These are phyloP conservation scores for Zasmidium angulare DNA, from an alignment of 2,329 filamentous ascomycete genomes.

Conservation along the genomic window DNA sequence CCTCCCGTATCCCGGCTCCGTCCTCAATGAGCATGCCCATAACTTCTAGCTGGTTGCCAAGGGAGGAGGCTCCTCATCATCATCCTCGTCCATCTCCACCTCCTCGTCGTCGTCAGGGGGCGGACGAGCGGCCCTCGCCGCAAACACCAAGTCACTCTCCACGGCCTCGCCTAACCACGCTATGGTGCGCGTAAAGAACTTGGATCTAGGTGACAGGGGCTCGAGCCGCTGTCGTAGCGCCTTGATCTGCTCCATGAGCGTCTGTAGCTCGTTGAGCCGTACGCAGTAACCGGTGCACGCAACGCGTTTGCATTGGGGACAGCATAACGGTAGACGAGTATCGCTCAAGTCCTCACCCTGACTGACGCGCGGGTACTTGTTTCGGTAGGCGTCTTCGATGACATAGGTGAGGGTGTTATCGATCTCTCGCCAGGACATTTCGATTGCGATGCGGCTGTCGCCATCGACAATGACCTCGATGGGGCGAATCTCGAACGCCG, in stretches of 20 bases:
- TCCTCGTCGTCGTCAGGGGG: no score
- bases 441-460: background rate
- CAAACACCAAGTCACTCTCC: no score
- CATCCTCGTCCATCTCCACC: no score
- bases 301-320: constrained; percentile 1
- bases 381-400: constrained; percentile 7
- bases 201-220: no score
- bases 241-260: background rate
- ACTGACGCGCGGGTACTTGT: background rate
- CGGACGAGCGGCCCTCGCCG: no score
- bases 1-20: no score
- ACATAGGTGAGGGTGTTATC: constrained; percentile 20
- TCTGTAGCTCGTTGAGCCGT: constrained; percentile 1
- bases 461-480: background rate
- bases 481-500: constrained; percentile 21
- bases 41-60: no score
- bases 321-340: background rate
- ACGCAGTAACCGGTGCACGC: constrained; percentile 5
- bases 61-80: no score
- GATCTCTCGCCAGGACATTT: constrained; percentile 9
- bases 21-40: no score
- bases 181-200: no score
- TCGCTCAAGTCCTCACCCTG: no score
- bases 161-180: no score
- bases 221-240: background rate